Percentiles rank a stretch among this genome's conserved stretches.
Evolutionary conservation across 129 eudicot genomes (phyloP).

Genomic region (Sambucus nigra): DNA sequence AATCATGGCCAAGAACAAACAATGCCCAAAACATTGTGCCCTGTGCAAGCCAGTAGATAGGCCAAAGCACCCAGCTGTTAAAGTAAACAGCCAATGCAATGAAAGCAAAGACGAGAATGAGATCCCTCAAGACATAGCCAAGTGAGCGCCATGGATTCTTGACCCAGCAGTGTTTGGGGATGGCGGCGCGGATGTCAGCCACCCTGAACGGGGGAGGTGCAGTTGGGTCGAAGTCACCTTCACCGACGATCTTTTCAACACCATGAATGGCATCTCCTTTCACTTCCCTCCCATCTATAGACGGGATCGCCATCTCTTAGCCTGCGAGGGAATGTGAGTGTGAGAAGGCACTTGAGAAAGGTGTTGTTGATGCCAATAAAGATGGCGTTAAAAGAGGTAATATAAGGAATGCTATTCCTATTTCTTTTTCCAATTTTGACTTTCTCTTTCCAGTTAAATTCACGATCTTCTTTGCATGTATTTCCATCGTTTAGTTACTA

Average conservation of each 20-base stretch:
- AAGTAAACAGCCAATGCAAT: conserved; percentile 30
- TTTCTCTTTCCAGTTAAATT: too few species aligned
- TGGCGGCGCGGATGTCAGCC: conserved; percentile 61
- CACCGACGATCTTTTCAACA: conserved; percentile 11
- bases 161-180: conserved; percentile 77
- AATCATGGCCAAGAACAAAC: conserved; percentile 82
- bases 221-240: conserved; percentile 44
- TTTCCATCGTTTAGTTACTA: too few species aligned
- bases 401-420: too few species aligned
- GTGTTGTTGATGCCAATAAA: too few species aligned
- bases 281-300: conserved; percentile 2
- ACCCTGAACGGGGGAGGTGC: conserved; percentile 69
- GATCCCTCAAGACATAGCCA: conserved; percentile 52
- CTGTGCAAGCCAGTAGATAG: conserved; percentile 59
- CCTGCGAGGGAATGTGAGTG: too few species aligned
- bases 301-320: not conserved
- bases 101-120: conserved; percentile 26
- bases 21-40: conserved; percentile 88
- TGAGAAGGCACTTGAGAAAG: too few species aligned
- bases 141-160: conserved; percentile 58
- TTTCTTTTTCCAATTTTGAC: too few species aligned
- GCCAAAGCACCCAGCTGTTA: conserved; percentile 48
- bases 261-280: conserved; percentile 8
- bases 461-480: too few species aligned
- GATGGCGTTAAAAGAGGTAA: too few species aligned